phyloP scores from a whole-genome alignment of 768 basidiomycete species.

The Mycena capillaripes region DNA sequence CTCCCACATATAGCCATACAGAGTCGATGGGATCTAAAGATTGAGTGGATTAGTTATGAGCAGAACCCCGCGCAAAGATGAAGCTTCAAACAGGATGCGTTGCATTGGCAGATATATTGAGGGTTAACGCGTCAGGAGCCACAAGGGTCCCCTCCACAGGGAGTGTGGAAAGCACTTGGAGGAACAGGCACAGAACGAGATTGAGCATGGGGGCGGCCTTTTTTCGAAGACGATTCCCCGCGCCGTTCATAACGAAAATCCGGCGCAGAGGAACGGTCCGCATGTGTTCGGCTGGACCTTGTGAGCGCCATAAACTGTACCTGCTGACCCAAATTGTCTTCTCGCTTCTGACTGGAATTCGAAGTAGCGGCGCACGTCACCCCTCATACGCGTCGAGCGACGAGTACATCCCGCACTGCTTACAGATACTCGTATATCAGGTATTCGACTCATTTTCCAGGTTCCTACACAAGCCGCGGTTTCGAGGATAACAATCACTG shows the following conservation, averaged over 20 bases:
- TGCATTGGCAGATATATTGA: slow-evolving; percentile 44
- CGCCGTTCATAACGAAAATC: slow-evolving; percentile 6
- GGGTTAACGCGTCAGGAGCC: slow-evolving; percentile 46
- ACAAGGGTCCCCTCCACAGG: slow-evolving; percentile 30
- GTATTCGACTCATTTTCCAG: too few relatives aligned
- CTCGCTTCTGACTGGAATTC: too few relatives aligned
- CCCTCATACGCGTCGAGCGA: too few relatives aligned
- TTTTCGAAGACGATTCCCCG: not conserved
- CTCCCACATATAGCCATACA: slow-evolving; percentile 55
- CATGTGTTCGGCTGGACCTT: too few relatives aligned
- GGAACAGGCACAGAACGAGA: slow-evolving; percentile 3
- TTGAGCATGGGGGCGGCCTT: slow-evolving; percentile 4
- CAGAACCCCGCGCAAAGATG: not conserved
- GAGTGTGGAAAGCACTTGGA: not conserved
- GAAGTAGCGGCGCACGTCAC: too few relatives aligned
- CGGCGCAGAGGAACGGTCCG: not conserved
- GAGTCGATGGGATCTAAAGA: slow-evolving; percentile 43
- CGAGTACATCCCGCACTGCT: too few relatives aligned
- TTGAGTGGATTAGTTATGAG: not conserved
- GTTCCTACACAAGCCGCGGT: too few relatives aligned
- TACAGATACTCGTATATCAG: too few relatives aligned
- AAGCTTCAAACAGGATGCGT: slow-evolving; percentile 38
- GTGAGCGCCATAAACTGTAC: not conserved
- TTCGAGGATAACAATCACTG: too few relatives aligned
- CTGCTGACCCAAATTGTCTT: slow-evolving; percentile 24